Evolutionary conservation across 768 basidiomycete species (phyloP), one percentile per base, ranked within the genome.

Genomic region (Russula lepida): DNA sequence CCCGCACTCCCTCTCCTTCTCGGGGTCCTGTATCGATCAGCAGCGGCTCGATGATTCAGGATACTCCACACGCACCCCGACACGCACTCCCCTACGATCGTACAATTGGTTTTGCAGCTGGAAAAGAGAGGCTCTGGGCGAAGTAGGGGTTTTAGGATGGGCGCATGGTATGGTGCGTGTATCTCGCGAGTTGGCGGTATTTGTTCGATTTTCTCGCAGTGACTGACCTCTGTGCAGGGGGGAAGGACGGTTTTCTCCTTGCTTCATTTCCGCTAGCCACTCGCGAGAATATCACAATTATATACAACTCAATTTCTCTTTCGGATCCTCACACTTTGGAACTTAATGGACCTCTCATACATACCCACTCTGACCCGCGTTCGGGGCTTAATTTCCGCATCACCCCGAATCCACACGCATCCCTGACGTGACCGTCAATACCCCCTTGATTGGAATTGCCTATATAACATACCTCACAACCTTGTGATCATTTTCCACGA

Each of bases 221-320:
- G 32, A 48, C 56, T 62, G 56, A 62, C 51, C 28, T 62, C 51
- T 62, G 7, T 41, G 50, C 56, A 57, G 46, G 51, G 53, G 51
- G 46, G 35, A 44, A 27, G 41, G 50, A 52, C 32, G 60, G 37
- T 57, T 46, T 52, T 41, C 39, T 41, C 39, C 50, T 56, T 28
- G 44, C 44, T 62, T 62, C 56, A 62, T 62, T 33, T 62, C 61
- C 61, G 61, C 61, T 48, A 28, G 37, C 56, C 33, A 37, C 56
- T 58, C 44, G 51, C 56, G 61, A 62, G 61, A 54, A 54, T 32
- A 53, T 62, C 61, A 62, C 61, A 57, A 21, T 57, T 41, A n/a
- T 62, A 62, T 62, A 43, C 27, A 62, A 27, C 51, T 30, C 61
- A 54, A 54, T 48, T 41, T 62, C 30, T 48, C 39, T 57, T 28